These are phyloP conservation scores for Solanum gandarillasii DNA, from an alignment of 257 asterid species.

Conservation along the genomic window DNA sequence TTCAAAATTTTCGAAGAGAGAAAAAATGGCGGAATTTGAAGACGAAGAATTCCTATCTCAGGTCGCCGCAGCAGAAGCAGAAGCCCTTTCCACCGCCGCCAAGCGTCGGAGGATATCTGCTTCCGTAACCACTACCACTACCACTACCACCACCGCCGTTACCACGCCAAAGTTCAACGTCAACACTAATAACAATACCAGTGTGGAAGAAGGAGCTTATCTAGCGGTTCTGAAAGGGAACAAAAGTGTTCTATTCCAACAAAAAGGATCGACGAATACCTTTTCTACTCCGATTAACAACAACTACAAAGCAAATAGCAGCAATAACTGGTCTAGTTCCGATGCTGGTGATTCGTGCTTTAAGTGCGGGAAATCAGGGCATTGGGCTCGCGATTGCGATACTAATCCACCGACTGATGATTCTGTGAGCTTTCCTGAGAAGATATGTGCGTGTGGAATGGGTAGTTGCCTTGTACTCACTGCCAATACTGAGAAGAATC, in stretches of 20 bases:
- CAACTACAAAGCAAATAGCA: not conserved
- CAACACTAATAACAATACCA: not conserved
- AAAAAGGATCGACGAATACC: not conserved
- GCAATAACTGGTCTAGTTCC: not conserved
- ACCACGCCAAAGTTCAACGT: not conserved
- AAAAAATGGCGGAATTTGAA: constrained; percentile 5
- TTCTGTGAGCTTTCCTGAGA: not conserved
- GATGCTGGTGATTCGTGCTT: not conserved
- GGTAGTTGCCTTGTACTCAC: constrained; percentile 5
- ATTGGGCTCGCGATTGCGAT: constrained; percentile 12
- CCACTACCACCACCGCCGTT: not conserved
- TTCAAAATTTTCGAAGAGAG: not conserved
- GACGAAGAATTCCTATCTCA: constrained; percentile 8
- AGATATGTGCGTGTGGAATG: constrained; percentile 8
- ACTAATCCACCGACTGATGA: not conserved
- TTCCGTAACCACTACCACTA: not conserved
- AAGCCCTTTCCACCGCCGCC: constrained; percentile 3
- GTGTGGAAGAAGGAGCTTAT: constrained; percentile 6
- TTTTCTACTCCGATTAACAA: not conserved
- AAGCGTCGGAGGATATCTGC: constrained; percentile 2
- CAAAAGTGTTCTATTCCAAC: not conserved
- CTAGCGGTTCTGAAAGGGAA: constrained; percentile 9
- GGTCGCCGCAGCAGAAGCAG: constrained; percentile 11
- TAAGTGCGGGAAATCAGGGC: constrained; percentile 7
- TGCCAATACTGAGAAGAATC: constrained; percentile 13